phyloP scores from a whole-genome alignment of 257 asterid genomes.

The Nicotiana undulata region DNA sequence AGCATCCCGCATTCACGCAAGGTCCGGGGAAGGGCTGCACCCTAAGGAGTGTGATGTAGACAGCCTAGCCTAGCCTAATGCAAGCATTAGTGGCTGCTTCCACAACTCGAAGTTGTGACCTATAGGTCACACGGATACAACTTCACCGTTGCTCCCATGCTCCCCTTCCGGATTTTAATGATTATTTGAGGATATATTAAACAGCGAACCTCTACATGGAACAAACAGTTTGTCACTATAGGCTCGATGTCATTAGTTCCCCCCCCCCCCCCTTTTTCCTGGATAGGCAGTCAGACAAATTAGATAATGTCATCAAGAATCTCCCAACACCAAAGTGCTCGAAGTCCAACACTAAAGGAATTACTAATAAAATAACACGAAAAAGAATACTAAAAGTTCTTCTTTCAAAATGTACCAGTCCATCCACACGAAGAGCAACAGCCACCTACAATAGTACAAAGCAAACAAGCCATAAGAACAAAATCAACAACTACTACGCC shows the following conservation, averaged over 20 bases:
- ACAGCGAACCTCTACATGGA: not conserved
- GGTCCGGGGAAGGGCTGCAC: too few species aligned
- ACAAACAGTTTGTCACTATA: not conserved
- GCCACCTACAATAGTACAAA: conserved; percentile 64
- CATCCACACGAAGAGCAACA: conserved; percentile 87
- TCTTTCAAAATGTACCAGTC: conserved; percentile 59
- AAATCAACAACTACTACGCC: not conserved
- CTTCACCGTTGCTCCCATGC: too few species aligned
- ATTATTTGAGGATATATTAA: too few species aligned
- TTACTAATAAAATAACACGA: not conserved
- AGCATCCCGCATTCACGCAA: too few species aligned
- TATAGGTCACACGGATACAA: too few species aligned
- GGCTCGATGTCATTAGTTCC: not conserved
- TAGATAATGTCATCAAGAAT: not conserved
- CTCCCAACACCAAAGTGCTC: not conserved
- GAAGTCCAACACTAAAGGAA: not conserved
- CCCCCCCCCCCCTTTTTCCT: not conserved
- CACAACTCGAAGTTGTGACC: too few species aligned
- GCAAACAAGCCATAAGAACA: conserved; percentile 3
- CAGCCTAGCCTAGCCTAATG: too few species aligned
- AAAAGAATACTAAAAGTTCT: not conserved
- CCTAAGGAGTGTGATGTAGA: too few species aligned
- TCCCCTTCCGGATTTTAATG: too few species aligned
- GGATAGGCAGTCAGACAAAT: not conserved
- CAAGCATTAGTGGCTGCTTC: too few species aligned